phyloP scores from a whole-genome alignment of 768 basidiomycete species.

The Chalciporus pseudorubinellus region DNA sequence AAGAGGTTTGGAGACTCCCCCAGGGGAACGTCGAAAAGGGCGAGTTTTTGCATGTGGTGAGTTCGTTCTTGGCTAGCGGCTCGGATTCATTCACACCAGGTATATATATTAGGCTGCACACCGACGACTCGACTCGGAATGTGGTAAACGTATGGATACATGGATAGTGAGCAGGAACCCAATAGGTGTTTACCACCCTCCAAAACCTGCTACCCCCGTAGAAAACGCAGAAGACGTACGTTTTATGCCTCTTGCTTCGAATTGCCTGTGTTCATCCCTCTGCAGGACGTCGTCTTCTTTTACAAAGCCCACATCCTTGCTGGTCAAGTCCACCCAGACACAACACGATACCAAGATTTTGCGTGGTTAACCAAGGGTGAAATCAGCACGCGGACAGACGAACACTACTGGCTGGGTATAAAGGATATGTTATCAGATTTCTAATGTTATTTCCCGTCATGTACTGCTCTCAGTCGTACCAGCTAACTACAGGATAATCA shows the following conservation, averaged over 20 bases:
- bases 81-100: background rate
- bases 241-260: background rate
- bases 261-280: conserved; percentile 1
- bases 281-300: conserved; percentile 78
- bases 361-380: conserved; percentile 96
- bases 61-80: conserved; percentile 12
- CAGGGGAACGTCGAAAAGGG: conserved; percentile 57
- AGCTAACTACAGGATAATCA: background rate
- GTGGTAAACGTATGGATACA: conserved; percentile 82
- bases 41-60: conserved; percentile 77
- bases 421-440: conserved; percentile 79
- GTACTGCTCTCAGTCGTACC: background rate
- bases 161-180: conserved; percentile 94
- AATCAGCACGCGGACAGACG: conserved; percentile 65
- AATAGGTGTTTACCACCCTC: conserved; percentile 70
- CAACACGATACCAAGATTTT: conserved; percentile 63
- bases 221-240: conserved; percentile 38
- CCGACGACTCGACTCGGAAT: conserved; percentile 64
- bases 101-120: conserved; percentile 59
- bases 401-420: conserved; percentile 71
- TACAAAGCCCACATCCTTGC: conserved; percentile 92
- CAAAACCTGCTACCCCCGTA: conserved; percentile 29
- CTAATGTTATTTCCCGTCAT: conserved; percentile 16
- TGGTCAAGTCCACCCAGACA: conserved; percentile 69
- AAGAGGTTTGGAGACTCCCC: conserved; percentile 79